Evolutionary conservation across 2,329 filamentous ascomycete genomes (phyloP), one percentile per base, ranked within the genome.

Genomic region (Fusarium nurragi): DNA sequence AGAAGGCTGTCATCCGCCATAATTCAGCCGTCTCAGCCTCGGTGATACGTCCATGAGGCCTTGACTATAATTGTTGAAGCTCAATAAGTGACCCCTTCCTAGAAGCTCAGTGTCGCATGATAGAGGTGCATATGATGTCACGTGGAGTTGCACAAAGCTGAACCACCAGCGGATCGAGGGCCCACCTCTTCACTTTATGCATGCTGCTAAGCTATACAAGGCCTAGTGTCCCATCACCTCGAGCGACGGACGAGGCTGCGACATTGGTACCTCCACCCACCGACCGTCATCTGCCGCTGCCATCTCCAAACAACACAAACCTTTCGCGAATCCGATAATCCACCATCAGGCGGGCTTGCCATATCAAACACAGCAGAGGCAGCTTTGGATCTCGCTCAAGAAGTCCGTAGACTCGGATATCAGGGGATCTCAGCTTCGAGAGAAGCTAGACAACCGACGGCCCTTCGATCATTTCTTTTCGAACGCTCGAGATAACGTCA

Each of bases 1-100:
- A 89, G 80, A 63, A 93, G 82, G 54, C 79, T 77, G 72, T 85
- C 81, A 79, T 86, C 81, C 76, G 85, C 87, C 88, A 90, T 91
- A 72, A 61, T 72, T 60, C 62, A 69, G 66, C 65, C 66, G 56
- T 61, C 46, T 50, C 46, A 43, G 44, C 50, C 59, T 71, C 54
- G 49, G 26, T 36, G 49, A 45, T 34, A 41, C 51, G 63, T 73
- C 73, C 74, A 75, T 75, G 55, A 72, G 58, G 71, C 61, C 56
- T 52, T 37, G 19, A 36, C 18, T 45, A 30, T 26, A 32, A 36
- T 25, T 30, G 18, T 13, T 43, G 39, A 55, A 45, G 37, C 26
- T 54, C 49, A 50, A 30, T 47, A 32, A 26, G 38, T 58, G 54
- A 58, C 49, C 47, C 25, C 41, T 49, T 21, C 41, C 43, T 21